Percentiles rank a stretch among this genome's conserved stretches.
Evolutionary conservation across 164 flowering plant species (phyloP).

Genomic region (Dillenia turbinata): DNA sequence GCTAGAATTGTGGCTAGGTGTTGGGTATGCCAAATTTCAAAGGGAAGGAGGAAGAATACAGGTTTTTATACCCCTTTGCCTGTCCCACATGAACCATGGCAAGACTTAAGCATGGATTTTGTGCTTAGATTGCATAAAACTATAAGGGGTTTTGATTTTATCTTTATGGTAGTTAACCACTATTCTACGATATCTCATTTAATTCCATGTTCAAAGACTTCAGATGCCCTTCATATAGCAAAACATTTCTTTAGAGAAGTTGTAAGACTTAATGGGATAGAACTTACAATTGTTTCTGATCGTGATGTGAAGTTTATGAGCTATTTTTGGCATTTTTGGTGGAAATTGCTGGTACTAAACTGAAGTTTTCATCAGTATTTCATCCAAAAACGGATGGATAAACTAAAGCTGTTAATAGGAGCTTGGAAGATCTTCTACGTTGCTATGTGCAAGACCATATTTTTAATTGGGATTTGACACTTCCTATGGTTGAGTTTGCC

Average conservation of each 20-base stretch:
- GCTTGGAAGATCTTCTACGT: background rate
- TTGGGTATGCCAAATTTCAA: background rate
- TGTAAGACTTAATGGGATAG: too few relatives aligned
- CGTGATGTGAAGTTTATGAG: slow-evolving; percentile 3
- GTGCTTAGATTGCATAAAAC: background rate
- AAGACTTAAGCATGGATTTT: slow-evolving; percentile 1
- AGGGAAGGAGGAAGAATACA: slow-evolving; percentile 5
- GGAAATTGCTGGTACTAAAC: background rate
- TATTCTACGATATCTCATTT: background rate
- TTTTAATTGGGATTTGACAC: background rate
- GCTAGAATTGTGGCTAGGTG: background rate
- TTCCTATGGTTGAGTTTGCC: slow-evolving; percentile 1
- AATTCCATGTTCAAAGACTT: background rate
- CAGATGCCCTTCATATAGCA: background rate
- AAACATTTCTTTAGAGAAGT: background rate
- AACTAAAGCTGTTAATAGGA: background rate
- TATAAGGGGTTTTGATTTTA: background rate
- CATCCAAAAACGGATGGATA: background rate
- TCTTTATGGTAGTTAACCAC: background rate
- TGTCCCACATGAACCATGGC: background rate
- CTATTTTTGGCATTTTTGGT: background rate
- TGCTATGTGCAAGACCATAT: slow-evolving; percentile 3
- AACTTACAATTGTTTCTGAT: background rate
- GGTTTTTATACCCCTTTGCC: background rate
- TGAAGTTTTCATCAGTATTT: background rate